A percentile compares a stretch with the other conserved stretches of the same genome.
Conservation (phyloP, 257 asterid genomes). For the Hygrophila difformis region DNA sequence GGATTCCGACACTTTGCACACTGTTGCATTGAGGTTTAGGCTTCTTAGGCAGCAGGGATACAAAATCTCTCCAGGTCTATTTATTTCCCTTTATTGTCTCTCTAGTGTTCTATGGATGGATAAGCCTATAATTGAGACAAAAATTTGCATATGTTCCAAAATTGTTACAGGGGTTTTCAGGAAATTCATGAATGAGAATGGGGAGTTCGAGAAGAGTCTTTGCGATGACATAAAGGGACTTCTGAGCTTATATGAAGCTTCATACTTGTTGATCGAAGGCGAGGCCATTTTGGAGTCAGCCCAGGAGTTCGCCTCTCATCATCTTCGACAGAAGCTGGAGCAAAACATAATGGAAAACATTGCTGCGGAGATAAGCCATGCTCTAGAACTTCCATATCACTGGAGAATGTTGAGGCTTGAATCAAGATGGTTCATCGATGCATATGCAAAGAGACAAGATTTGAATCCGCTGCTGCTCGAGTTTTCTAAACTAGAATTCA, state of each 20-base stretch:
- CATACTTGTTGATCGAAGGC: constrained; percentile 31
- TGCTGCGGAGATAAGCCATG: constrained; percentile 24
- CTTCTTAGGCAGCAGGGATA: constrained; percentile 33
- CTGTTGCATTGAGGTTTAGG: constrained; percentile 28
- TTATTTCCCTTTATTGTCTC: not conserved
- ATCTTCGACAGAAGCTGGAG: constrained; percentile 16
- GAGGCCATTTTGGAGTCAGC: constrained; percentile 34
- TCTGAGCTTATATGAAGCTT: constrained; percentile 43
- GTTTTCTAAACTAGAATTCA: constrained; percentile 28
- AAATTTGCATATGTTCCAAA: too few relatives aligned
- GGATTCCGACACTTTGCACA: constrained; percentile 13
- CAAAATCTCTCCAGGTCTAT: constrained; percentile 34
- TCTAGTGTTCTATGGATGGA: too few relatives aligned
- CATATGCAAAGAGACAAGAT: constrained; percentile 14
- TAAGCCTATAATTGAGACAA: too few relatives aligned
- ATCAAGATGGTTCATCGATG: constrained; percentile 36
- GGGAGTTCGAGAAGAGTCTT: constrained; percentile 16
- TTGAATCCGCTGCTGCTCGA: constrained; percentile 17
- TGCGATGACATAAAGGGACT: constrained; percentile 26
- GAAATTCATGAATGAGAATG: constrained; percentile 28
- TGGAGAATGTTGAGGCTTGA: constrained; percentile 44
- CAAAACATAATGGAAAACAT: constrained; percentile 10
- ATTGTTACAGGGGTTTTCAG: constrained; percentile 32
- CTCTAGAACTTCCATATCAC: constrained; percentile 44
- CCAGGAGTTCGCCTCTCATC: constrained; percentile 21